Evolutionary conservation across 2,329 filamentous ascomycete species (phyloP).

Genomic region (Penicillium glabrum): DNA sequence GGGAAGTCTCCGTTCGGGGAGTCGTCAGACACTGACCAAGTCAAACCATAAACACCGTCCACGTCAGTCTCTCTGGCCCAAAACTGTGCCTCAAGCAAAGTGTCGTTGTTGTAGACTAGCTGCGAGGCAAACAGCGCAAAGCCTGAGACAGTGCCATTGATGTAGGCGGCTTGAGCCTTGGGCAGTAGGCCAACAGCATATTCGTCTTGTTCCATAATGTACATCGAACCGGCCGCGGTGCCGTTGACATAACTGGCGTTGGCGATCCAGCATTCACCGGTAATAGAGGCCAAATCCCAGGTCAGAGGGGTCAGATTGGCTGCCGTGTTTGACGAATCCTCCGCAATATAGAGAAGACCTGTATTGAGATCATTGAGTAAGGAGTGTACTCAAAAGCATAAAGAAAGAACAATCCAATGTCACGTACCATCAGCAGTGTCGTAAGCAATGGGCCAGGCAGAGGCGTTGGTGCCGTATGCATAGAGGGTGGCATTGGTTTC

Average conservation of each 20-base stretch:
- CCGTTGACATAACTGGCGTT: constrained; percentile 18
- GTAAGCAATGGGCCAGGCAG: constrained; percentile 18
- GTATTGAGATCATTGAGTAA: neutral
- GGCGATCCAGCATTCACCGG: constrained; percentile 19
- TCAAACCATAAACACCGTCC: constrained; percentile 9
- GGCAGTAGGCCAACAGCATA: constrained; percentile 7
- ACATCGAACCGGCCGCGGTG: constrained; percentile 16
- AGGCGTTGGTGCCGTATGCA: constrained; percentile 17
- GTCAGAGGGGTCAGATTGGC: neutral
- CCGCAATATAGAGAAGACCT: constrained; percentile 10
- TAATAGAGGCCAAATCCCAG: constrained; percentile 11
- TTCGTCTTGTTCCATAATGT: constrained; percentile 2
- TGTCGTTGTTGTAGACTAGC: constrained; percentile 21
- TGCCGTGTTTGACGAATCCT: constrained; percentile 1
- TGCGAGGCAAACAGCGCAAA: constrained; percentile 21
- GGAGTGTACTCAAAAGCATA: too few species aligned
- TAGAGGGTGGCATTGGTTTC: constrained; percentile 18
- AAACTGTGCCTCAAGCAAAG: constrained; percentile 19
- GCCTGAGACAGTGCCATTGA: constrained; percentile 19
- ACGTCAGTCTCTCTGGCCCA: constrained; percentile 12
- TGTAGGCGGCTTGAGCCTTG: constrained; percentile 2
- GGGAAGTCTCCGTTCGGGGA: constrained; percentile 6
- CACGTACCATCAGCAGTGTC: constrained; percentile 13
- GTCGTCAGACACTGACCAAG: constrained; percentile 5
- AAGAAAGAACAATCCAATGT: too few species aligned